Conservation (phyloP, 2,329 filamentous ascomycete genomes). For the Mycosphaerelloides madeirae region DNA sequence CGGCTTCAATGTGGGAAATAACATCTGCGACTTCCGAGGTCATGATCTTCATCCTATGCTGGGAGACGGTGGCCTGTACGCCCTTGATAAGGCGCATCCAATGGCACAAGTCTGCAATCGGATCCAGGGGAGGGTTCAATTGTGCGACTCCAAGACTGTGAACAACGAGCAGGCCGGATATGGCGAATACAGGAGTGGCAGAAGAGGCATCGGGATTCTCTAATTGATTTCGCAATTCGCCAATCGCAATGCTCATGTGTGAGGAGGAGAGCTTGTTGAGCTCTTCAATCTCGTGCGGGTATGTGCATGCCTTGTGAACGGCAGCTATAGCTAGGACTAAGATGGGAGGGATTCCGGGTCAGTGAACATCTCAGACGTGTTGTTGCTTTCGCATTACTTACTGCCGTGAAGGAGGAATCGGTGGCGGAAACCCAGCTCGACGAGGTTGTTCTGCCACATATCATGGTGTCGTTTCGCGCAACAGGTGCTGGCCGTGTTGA, state of each 20-base stretch:
- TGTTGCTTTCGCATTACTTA: too few species aligned
- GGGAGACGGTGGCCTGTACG: constrained; percentile 6
- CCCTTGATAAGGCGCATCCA: constrained; percentile 16
- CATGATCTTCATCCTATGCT: constrained; percentile 11
- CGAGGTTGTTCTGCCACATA: constrained; percentile 14
- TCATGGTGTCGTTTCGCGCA: constrained; percentile 1
- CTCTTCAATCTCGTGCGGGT: constrained; percentile 11
- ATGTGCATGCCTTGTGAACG: constrained; percentile 16
- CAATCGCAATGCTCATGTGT: constrained; percentile 13
- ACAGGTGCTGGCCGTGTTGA: constrained; percentile 11
- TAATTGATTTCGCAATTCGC: constrained; percentile 7
- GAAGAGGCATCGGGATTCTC: constrained; percentile 9
- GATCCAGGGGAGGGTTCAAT: constrained; percentile 9
- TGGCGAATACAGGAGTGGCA: constrained; percentile 11
- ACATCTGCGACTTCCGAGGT: constrained; percentile 13
- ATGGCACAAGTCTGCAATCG: constrained; percentile 9
- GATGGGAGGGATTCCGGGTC: too few species aligned
- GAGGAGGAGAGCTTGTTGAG: constrained; percentile 9
- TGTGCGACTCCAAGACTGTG: constrained; percentile 14
- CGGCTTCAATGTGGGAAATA: not conserved
- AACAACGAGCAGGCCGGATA: constrained; percentile 10
- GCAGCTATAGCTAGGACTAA: constrained; percentile 21
- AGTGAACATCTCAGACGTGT: too few species aligned
- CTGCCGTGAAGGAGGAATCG: constrained; percentile 20
- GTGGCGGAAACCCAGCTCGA: constrained; percentile 18